phyloP scores from a whole-genome alignment of 768 basidiomycete genomes.

The Favolaschia claudopus region DNA sequence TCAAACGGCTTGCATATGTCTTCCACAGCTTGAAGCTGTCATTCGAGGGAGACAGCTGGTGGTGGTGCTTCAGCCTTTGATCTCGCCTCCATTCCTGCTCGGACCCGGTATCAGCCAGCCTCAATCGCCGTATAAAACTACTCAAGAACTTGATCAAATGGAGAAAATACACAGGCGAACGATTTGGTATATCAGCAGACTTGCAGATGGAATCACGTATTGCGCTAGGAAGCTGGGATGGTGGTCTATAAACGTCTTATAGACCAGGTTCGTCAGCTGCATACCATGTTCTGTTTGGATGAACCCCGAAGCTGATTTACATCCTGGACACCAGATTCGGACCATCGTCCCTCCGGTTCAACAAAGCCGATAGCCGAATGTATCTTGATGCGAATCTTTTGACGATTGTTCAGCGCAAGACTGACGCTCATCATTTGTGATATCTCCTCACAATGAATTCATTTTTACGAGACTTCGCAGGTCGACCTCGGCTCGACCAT shows the following conservation, averaged over 20 bases:
- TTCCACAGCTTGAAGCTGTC: no score
- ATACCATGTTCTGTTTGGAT: conserved; percentile 30
- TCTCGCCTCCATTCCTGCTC: conserved; percentile 76
- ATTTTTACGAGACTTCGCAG: no score
- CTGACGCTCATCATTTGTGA: no score
- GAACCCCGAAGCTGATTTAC: conserved; percentile 31
- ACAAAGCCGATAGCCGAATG: conserved; percentile 7
- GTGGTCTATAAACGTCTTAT: conserved; percentile 55
- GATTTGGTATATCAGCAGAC: conserved; percentile 59
- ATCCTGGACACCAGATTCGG: conserved; percentile 3
- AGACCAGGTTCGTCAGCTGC: conserved; percentile 24
- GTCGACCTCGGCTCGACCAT: no score
- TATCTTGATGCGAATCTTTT: no score
- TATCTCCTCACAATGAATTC: no score
- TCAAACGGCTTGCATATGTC: no score
- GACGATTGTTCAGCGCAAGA: no score
- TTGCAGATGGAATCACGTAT: conserved; percentile 71
- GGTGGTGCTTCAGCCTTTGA: conserved; percentile 62
- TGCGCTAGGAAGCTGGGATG: conserved; percentile 85
- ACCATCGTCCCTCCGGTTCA: not conserved
- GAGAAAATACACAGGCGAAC: conserved; percentile 75
- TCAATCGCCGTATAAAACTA: conserved; percentile 74
- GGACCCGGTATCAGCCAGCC: conserved; percentile 74
- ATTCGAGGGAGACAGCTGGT: conserved; percentile 32
- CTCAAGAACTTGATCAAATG: conserved; percentile 77